Base-by-base conservation (phyloP, 768 basidiomycete species). In the Psilocybe tampanensis region DNA sequence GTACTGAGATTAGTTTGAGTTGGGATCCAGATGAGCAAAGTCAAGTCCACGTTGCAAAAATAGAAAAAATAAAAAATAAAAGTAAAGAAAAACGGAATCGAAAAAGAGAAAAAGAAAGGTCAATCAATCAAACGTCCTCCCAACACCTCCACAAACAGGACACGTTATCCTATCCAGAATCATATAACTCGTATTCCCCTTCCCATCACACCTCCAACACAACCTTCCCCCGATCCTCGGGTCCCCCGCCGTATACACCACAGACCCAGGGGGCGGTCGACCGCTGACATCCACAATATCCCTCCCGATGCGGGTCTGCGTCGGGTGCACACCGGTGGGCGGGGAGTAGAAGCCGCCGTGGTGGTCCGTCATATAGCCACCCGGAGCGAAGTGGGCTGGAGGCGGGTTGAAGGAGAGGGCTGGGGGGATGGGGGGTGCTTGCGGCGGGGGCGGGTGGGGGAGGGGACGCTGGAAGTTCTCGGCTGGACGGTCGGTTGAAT, bases 201-300 rank as follows among this genome's bases (percentile, higher is more conserved):
- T 66, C 2, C 92, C 92, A 32, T 75, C 71, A 65, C 91, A 93
- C 21, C 78, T 72, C 82, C 79, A 83, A 68, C 92, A 93, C 61
- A 80, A 51, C 43, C 71, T 62, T 0, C 92, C 91, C 2, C 90
- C 91, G 8, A 92, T 71, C 45, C 90, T 70, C 19, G 86, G 76
- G 68, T 93, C 91, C 2, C 91, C 91, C 0, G 91, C 81, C 0
- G 58, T 58, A 51, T 88, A 80, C 2, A 86, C 75, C 1, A 80
- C 60, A 13, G 83, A 69, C 17, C 78, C 69, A 0, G 77, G 79
- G 1, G 73, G 73, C 1, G 72, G 69, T 1, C 71, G 9, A 2
- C 17, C 26, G n/a, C n/a, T n/a, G 13, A 48, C n/a, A 2, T n/a
- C 47, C 18, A n/a, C 29, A 19, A 48, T 33, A 18, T 18, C 47